Evolutionary conservation across 257 asterid genomes (phyloP).

Genomic region (Cordia subcordata): DNA sequence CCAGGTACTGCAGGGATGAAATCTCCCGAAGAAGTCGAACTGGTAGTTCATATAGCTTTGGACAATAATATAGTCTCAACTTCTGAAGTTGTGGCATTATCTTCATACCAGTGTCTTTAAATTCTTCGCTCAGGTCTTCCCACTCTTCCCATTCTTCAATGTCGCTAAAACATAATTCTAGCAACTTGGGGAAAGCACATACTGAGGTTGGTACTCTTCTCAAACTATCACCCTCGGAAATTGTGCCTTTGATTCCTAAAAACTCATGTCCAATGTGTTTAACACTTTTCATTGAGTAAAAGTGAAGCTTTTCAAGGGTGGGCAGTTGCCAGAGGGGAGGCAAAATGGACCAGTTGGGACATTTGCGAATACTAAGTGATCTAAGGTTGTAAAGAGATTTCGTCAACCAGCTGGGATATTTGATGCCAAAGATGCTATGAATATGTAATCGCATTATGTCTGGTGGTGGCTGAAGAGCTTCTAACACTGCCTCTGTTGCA

Average conservation of each 20-base stretch:
- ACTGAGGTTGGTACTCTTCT: not conserved
- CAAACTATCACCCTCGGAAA: not conserved
- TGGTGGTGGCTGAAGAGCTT: constrained; percentile 20
- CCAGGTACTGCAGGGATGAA: constrained; percentile 7
- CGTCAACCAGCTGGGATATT: constrained; percentile 20
- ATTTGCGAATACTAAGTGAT: constrained; percentile 2
- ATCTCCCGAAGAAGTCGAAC: not conserved
- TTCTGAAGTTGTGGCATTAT: constrained; percentile 16
- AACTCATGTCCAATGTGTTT: constrained; percentile 23
- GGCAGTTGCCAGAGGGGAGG: constrained; percentile 26
- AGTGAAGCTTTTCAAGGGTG: constrained; percentile 16
- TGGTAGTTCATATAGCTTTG: constrained; percentile 11
- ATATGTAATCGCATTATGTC: constrained; percentile 1
- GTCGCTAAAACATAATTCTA: not conserved
- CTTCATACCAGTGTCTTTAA: not conserved
- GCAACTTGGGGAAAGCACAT: constrained; percentile 20
- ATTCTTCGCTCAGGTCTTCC: constrained; percentile 18
- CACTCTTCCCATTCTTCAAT: constrained; percentile 23
- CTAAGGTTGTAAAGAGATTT: constrained; percentile 12
- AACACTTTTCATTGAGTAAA: not conserved
- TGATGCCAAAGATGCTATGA: not conserved
- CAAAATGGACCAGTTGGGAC: constrained; percentile 5
- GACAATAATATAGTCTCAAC: constrained; percentile 6
- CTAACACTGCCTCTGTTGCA: not conserved
- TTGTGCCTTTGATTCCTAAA: constrained; percentile 18